Evolutionary conservation across 1,284 basidiomycete species (phyloP), one percentile per base, ranked within the genome.

Genomic region (Rhodotorula sp.): DNA sequence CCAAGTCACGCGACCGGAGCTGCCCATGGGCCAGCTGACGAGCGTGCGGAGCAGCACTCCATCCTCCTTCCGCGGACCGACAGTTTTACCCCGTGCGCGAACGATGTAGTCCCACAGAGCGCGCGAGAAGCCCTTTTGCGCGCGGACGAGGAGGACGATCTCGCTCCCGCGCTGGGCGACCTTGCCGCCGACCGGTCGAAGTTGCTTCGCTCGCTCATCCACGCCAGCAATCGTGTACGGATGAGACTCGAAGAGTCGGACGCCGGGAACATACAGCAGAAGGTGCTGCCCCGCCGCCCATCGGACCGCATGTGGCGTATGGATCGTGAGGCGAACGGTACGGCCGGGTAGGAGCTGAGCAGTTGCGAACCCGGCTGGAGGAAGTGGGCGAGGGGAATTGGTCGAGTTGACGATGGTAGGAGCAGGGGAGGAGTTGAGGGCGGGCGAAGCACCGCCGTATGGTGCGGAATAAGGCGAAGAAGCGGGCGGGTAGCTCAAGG

Each of bases 241-340:
- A 79, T 94, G 92, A 4, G 87, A 87, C 62, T 89, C 87, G 79
- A 89, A 84, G 58, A 83, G 84, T 12, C 88, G 88, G 18, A 94
- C 84, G 29, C 85, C 85, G 1, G 92, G 92, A 10, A 93, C 83
- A 69, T 85, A 87, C 71, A 94, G 85, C 31, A 91, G 85, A 76
- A 93, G 87, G 80, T 91, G 89, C 79, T 92, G 90, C 7, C 92
- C 92, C 0, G 92, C 88, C 7, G 87, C 85, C 91, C 91, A 93
- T 0, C 84, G 81, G 64, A 90, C 80, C 62, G 85, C 85, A 0
- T 85, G 85, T 0, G 88, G 86, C 0, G 89, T 86, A 57, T 88
- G 84, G 54, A 92, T 83, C 1, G 90, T 89, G 29, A 94, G 81
- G 29, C 92, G 88, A 26, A 94, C 81, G 5, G 89, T 92, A 23